Base-by-base conservation (phyloP, 805 yeast genomes). In the Candida sonorensis region DNA sequence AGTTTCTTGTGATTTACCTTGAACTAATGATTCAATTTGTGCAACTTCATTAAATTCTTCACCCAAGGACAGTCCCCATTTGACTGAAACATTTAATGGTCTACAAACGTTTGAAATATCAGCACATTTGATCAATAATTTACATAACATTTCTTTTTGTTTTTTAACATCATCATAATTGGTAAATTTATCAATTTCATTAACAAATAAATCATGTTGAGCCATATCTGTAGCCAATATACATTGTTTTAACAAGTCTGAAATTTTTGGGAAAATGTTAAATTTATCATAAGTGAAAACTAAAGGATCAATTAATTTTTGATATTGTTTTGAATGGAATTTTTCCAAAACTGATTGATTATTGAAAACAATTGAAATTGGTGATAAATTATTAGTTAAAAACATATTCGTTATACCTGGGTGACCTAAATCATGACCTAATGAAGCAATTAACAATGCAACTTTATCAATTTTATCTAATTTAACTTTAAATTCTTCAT, bases 341-440 rank as follows among this genome's bases (percentile, higher is more conserved):
- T 77, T 75, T 57, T 92, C 98, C 45, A 92, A 66, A 2, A 83
- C 81, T 7, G 90, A 79, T 33, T 72, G 61, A 41, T 77, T 77
- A 30, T 75, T 64, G 59, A 74, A 88, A 11, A 73, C 47, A 34
- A 58, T 53, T 3, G 90, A 73, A 16, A 86, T 66, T 9, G 86
- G 85, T 0, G 92, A 69, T 7, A 67, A 53, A 45, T 74, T 53
- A 37, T 71, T 64, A 16, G 65, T 61, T 53, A 90, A 61, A 42
- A 86, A 76, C 23, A 75, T 72, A 55, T 86, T 85, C 10, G 94
- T 86, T n/a, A 87, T 75, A 2, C 97, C 98, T 1, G 97, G 97
- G 57, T 92, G 98, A 15, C 96, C 95, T 20, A 84, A 76, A 56
- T 92, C 98, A 60, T 92, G 98, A 32, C 97, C 97, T 26, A 88